Percentiles rank a stretch among this genome's conserved stretches.
Conservation (phyloP, 2,329 filamentous ascomycete genomes). For the Aschersonia sp. region DNA sequence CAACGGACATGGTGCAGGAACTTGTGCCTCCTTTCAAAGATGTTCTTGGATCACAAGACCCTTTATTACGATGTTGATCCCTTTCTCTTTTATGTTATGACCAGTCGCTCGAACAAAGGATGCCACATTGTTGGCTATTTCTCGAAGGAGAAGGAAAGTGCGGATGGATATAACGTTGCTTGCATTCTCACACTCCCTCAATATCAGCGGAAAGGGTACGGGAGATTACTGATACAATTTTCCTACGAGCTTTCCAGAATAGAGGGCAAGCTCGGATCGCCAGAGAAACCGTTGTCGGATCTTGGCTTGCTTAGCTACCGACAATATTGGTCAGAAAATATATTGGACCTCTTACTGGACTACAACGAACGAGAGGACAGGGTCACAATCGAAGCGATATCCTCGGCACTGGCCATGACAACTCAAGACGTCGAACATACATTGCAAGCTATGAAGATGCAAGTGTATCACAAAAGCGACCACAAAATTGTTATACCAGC, state of each 20-base stretch:
- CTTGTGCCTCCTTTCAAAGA: slow-evolving; percentile 82
- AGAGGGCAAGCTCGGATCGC: slow-evolving; percentile 87
- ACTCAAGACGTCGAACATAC: slow-evolving; percentile 93
- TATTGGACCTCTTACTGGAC: slow-evolving; percentile 73
- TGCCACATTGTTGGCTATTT: slow-evolving; percentile 99
- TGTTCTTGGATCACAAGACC: slow-evolving; percentile 96
- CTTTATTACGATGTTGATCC: slow-evolving; percentile 99
- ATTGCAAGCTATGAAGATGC: slow-evolving; percentile 83
- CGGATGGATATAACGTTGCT: slow-evolving; percentile 93
- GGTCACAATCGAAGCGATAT: slow-evolving; percentile 77
- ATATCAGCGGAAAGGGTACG: slow-evolving; percentile 90
- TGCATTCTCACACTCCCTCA: slow-evolving; percentile 96
- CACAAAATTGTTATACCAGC: slow-evolving; percentile 92
- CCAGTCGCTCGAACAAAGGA: slow-evolving; percentile 71
- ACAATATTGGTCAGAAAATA: slow-evolving; percentile 94
- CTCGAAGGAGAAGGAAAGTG: slow-evolving; percentile 94
- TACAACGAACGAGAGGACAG: slow-evolving; percentile 52
- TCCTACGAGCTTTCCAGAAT: slow-evolving; percentile 94
- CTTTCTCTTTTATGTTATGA: slow-evolving; percentile 98
- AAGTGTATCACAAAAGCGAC: slow-evolving; percentile 89
- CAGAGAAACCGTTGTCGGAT: slow-evolving; percentile 92
- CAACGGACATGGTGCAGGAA: slow-evolving; percentile 97
- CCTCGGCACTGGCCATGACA: slow-evolving; percentile 77
- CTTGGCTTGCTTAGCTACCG: slow-evolving; percentile 85
- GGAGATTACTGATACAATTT: slow-evolving; percentile 86